Evolutionary conservation across 2,329 filamentous ascomycete genomes (phyloP).

Genomic region (Blastomyces gilchristii): DNA sequence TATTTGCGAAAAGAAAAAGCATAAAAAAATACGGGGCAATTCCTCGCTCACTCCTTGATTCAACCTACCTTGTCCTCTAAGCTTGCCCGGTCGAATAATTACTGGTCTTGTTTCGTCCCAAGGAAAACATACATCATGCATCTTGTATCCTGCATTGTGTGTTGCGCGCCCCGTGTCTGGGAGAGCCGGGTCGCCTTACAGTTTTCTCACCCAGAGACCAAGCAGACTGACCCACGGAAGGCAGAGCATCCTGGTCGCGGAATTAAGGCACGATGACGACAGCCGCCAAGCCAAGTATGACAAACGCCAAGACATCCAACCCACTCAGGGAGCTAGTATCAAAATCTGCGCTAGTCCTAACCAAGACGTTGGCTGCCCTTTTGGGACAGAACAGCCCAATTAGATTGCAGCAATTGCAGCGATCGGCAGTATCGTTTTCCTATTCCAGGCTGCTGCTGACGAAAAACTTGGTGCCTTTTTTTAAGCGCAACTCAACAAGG

Average conservation of each 20-base stretch:
- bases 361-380: neutral
- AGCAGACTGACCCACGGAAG: neutral
- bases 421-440: neutral
- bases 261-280: slow-evolving; percentile 1
- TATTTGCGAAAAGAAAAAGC: neutral
- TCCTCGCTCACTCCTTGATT: neutral
- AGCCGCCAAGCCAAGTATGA: neutral
- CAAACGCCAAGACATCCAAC: neutral
- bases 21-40: neutral
- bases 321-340: neutral
- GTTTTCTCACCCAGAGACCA: neutral
- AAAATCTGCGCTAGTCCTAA: neutral
- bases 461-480: neutral
- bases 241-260: neutral
- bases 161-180: neutral
- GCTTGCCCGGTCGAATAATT: neutral
- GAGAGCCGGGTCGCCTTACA: neutral
- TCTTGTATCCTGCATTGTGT: neutral
- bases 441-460: neutral
- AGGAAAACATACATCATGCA: neutral
- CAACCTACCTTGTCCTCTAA: neutral
- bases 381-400: neutral
- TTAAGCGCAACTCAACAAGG: neutral
- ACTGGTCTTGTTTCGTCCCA: neutral
- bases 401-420: too few species aligned